Conservation (phyloP, 2,329 filamentous ascomycete species). For the Diaporthe sp. region DNA sequence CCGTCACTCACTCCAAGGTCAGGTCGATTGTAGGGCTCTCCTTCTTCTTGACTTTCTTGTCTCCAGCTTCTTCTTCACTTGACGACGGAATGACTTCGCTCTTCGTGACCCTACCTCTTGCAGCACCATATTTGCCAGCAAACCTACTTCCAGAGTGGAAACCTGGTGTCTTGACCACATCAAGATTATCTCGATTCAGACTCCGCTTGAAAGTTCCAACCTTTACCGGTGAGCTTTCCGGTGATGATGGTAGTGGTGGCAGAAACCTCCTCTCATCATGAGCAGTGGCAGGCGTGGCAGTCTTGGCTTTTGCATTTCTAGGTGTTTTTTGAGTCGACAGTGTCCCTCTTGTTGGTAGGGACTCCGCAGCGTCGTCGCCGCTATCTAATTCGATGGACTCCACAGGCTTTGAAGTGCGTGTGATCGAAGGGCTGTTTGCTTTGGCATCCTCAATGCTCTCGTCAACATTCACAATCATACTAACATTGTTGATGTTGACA, state of each 20-base stretch:
- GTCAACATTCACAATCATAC: constrained; percentile 35
- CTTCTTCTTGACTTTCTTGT: neutral
- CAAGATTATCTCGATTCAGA: neutral
- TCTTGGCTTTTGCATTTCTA: neutral
- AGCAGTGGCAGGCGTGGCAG: neutral
- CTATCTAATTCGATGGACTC: constrained; percentile 5
- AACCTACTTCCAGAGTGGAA: no score
- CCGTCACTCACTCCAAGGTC: constrained; percentile 21
- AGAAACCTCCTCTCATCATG: constrained; percentile 6
- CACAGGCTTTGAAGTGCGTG: neutral
- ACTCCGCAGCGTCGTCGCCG: neutral
- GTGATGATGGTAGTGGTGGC: constrained; percentile 24
- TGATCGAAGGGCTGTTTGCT: neutral
- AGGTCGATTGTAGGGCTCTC: constrained; percentile 29
- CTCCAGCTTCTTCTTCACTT: neutral
- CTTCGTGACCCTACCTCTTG: neutral
- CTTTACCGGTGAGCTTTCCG: neutral
- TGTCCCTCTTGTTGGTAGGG: neutral
- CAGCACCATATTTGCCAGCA: neutral
- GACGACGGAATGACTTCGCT: constrained; percentile 16
- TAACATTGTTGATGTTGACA: constrained; percentile 20
- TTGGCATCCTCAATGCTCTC: constrained; percentile 29
- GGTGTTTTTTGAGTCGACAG: neutral
- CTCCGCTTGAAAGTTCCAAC: neutral
- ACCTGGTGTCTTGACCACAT: neutral